A percentile compares a stretch with the other conserved stretches of the same genome.
These are phyloP conservation scores for Aschersonia sp. DNA, from an alignment of 2,329 filamentous ascomycete species.

Conservation along the genomic window DNA sequence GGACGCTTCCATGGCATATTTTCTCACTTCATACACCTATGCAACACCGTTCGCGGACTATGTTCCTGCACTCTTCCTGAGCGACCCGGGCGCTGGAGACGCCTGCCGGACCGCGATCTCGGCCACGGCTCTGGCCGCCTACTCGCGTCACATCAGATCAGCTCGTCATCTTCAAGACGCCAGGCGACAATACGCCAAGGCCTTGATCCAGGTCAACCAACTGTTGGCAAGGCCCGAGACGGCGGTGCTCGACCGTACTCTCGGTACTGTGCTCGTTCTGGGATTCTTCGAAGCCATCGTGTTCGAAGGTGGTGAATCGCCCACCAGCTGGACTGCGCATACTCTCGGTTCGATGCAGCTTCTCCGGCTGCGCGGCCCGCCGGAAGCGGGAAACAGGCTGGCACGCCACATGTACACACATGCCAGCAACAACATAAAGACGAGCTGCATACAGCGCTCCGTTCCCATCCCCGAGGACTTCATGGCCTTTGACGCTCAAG, in stretches of 20 bases:
- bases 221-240: conserved; percentile 6
- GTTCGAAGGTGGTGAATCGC: conserved; percentile 9
- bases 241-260: conserved; percentile 11
- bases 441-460: conserved; percentile 11
- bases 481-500: conserved; percentile 5
- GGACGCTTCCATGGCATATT: conserved; percentile 8
- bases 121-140: conserved; percentile 11
- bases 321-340: conserved; percentile 13
- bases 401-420: conserved; percentile 10
- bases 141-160: conserved; percentile 7
- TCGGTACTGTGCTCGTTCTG: conserved; percentile 13
- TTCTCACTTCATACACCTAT: conserved; percentile 12
- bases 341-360: conserved; percentile 12
- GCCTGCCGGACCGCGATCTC: conserved; percentile 9
- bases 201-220: conserved; percentile 7
- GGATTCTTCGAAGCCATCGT: conserved; percentile 14
- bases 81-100: conserved; percentile 3
- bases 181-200: conserved; percentile 8
- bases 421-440: conserved; percentile 12
- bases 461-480: conserved; percentile 8
- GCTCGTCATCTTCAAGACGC: conserved; percentile 7
- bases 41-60: conserved; percentile 12
- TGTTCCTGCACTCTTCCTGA: conserved; percentile 7
- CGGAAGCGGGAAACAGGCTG: conserved; percentile 8
- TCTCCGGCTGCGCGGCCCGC: conserved; percentile 9